These are phyloP conservation scores for Saprolegnia diclina DNA, from an alignment of 352 stramenopile species.

Conservation along the genomic window DNA sequence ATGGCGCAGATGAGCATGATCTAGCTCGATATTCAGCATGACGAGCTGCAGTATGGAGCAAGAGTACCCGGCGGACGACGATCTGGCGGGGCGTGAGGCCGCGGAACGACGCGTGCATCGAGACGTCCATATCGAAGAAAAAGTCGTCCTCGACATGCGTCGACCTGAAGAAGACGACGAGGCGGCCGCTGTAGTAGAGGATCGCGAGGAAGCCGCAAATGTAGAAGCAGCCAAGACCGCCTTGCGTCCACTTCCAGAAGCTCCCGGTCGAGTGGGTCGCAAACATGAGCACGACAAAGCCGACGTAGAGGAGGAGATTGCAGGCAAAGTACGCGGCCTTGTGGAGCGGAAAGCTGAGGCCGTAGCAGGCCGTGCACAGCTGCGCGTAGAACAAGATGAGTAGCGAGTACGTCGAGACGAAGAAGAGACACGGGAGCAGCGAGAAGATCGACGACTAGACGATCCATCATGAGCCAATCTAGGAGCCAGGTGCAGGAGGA, in stretches of 20 bases:
- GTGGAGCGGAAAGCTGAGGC: slow-evolving; percentile 65
- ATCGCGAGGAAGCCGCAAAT: slow-evolving; percentile 56
- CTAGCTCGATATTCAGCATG: no score
- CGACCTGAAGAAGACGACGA: slow-evolving; percentile 75
- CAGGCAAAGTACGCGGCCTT: slow-evolving; percentile 67
- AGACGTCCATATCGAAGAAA: slow-evolving; percentile 60
- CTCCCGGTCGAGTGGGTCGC: slow-evolving; percentile 40
- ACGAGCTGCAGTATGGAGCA: neutral
- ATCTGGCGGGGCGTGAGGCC: slow-evolving; percentile 47
- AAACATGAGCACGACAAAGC: slow-evolving; percentile 45
- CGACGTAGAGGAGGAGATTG: slow-evolving; percentile 66
- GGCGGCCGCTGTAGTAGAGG: slow-evolving; percentile 72
- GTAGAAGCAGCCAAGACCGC: slow-evolving; percentile 60
- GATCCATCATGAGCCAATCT: no score
- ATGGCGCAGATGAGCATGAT: slow-evolving; percentile 72
- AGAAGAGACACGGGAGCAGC: slow-evolving; percentile 75
- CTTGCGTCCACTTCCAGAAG: slow-evolving; percentile 63
- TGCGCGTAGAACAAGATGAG: slow-evolving; percentile 82
- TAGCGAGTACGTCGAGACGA: slow-evolving; percentile 77
- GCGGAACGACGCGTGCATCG: slow-evolving; percentile 22
- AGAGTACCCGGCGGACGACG: slow-evolving; percentile 54
- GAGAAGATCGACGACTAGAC: slow-evolving; percentile 48
- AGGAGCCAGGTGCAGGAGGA: no score
- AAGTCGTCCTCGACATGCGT: slow-evolving; percentile 72
- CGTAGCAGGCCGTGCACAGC: slow-evolving; percentile 78